Evolutionary conservation across 352 stramenopile genomes (phyloP).

Genomic region (Phytophthora sansomeana): DNA sequence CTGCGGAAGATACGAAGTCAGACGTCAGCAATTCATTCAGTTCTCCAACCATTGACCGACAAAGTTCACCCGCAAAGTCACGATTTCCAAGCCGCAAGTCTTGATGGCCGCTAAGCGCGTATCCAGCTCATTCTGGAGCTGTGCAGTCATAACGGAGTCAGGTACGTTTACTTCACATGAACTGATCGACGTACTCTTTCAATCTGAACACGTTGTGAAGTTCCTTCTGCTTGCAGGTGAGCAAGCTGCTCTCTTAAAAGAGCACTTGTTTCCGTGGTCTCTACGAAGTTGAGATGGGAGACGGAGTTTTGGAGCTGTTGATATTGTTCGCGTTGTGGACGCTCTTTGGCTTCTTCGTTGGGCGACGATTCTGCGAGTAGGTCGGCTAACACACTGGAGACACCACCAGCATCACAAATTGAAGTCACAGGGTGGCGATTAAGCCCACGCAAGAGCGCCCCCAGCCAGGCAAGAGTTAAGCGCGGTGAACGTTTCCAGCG

Average conservation of each 20-base stretch:
- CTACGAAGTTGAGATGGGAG: neutral
- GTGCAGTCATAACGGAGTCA: neutral
- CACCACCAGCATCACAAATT: slow-evolving; percentile 75
- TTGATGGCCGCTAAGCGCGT: slow-evolving; percentile 60
- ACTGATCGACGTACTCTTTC: slow-evolving; percentile 36
- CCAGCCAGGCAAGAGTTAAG: slow-evolving; percentile 61
- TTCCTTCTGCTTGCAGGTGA: slow-evolving; percentile 58
- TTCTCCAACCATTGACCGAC: neutral
- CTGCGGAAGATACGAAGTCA: slow-evolving; percentile 29
- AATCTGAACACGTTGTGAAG: slow-evolving; percentile 55
- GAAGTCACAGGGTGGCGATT: slow-evolving; percentile 79
- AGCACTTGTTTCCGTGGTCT: slow-evolving; percentile 4
- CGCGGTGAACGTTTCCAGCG: slow-evolving; percentile 45
- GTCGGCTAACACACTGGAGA: slow-evolving; percentile 57
- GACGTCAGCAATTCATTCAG: neutral
- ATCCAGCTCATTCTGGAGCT: slow-evolving; percentile 75
- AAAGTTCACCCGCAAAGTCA: slow-evolving; percentile 54
- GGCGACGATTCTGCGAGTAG: slow-evolving; percentile 37
- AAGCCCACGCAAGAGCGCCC: slow-evolving; percentile 68
- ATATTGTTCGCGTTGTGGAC: neutral
- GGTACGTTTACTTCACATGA: slow-evolving; percentile 8
- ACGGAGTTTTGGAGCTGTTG: slow-evolving; percentile 4
- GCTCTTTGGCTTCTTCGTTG: neutral
- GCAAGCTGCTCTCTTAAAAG: slow-evolving; percentile 54
- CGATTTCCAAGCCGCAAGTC: slow-evolving; percentile 69